Evolutionary conservation across 129 eudicot genomes (phyloP).

Genomic region (Lactuca sativa): DNA sequence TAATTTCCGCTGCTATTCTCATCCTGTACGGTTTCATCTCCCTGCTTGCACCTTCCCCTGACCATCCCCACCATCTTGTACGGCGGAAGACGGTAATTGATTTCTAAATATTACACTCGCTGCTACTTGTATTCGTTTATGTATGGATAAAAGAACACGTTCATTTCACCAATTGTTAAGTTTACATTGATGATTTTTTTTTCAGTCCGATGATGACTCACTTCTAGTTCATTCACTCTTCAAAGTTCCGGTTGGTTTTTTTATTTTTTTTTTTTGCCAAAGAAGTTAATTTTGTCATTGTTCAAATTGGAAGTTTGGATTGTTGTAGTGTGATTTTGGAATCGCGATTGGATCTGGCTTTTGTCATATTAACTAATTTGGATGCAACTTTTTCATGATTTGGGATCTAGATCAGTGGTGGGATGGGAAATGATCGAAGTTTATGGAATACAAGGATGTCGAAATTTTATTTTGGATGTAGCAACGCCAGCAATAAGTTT

Average conservation of each 20-base stretch:
- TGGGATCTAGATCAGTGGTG: conserved; percentile 66
- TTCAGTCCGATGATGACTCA: conserved; percentile 30
- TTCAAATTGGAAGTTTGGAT: neutral
- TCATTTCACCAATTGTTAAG: conserved; percentile 1
- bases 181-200: neutral
- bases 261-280: neutral
- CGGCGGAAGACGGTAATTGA: conserved; percentile 34
- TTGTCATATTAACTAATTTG: conserved; percentile 8
- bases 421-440: conserved; percentile 42
- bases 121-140: conserved; percentile 5
- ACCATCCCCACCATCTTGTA: conserved; percentile 36
- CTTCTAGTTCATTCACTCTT: conserved; percentile 28
- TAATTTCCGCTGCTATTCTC: conserved; percentile 50
- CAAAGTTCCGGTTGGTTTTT: conserved; percentile 67
- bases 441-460: conserved; percentile 71
- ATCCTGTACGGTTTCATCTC: conserved; percentile 54
- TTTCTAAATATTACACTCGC: neutral
- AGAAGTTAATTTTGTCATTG: neutral
- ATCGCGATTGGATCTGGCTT: conserved; percentile 50
- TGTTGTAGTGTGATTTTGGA: neutral
- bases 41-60: conserved; percentile 72
- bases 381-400: conserved; percentile 32
- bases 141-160: conserved; percentile 2
- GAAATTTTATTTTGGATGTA: conserved; percentile 69
- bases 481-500: conserved; percentile 72